Conservation (phyloP, 2,329 filamentous ascomycete genomes). For the Amphichorda felina region DNA sequence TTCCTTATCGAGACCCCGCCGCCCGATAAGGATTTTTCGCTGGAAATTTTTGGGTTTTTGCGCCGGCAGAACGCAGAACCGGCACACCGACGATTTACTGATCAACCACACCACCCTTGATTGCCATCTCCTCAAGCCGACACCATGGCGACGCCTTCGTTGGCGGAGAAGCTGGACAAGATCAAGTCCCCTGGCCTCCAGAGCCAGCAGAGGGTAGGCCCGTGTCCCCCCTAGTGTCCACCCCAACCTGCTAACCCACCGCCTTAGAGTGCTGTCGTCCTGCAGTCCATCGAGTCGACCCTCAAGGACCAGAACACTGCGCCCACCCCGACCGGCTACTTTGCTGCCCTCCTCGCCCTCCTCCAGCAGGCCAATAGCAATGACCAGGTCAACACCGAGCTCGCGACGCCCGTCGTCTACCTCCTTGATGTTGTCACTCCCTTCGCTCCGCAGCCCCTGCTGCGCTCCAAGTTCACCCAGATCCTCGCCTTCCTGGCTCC, state of each 20-base stretch:
- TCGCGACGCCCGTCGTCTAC: conserved; percentile 82
- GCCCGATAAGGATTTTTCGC: conserved; percentile 5
- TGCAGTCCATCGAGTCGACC: conserved; percentile 86
- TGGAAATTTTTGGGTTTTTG: conserved; percentile 2
- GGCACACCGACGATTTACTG: background rate
- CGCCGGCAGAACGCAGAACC: background rate
- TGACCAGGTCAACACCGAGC: conserved; percentile 65
- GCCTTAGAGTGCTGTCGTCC: conserved; percentile 80
- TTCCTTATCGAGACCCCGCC: conserved; percentile 5
- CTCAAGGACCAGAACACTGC: conserved; percentile 79
- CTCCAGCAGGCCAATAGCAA: conserved; percentile 63
- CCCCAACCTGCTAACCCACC: too few species aligned
- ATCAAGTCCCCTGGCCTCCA: conserved; percentile 94
- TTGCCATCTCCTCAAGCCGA: background rate
- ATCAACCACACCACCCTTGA: background rate
- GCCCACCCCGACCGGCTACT: conserved; percentile 81
- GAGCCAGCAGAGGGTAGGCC: conserved; percentile 77
- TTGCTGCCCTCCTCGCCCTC: conserved; percentile 84
- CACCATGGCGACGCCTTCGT: conserved; percentile 19
- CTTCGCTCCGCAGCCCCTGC: conserved; percentile 71
- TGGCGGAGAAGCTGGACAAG: conserved; percentile 91
- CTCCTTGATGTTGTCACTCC: conserved; percentile 87
- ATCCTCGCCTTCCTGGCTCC: conserved; percentile 82
- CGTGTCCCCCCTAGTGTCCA: too few species aligned
- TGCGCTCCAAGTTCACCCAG: conserved; percentile 89